Evolutionary conservation across 129 eudicot genomes (phyloP).

Genomic region (Cynara cardunculus): DNA sequence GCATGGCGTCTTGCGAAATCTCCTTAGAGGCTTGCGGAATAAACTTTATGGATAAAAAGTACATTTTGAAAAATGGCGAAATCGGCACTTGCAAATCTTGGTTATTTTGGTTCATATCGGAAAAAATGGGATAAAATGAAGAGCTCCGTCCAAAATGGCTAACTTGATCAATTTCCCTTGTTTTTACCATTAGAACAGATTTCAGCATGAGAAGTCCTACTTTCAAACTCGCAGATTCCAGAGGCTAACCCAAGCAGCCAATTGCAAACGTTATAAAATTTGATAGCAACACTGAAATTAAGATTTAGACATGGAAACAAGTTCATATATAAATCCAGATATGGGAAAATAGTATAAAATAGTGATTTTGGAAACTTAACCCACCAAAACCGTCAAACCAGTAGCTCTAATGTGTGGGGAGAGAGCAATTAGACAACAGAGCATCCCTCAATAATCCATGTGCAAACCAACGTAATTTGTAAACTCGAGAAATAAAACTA

Average conservation of each 20-base stretch:
- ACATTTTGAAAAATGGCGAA: background rate
- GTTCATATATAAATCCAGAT: conserved; percentile 5
- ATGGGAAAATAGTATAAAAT: background rate
- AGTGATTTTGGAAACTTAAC: background rate
- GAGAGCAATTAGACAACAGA: background rate
- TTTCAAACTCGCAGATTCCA: background rate
- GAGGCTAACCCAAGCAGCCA: background rate
- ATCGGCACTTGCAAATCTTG: background rate
- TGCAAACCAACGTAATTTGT: background rate
- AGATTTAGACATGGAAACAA: background rate
- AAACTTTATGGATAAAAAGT: too few relatives aligned
- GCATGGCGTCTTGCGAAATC: background rate
- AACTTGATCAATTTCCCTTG: background rate
- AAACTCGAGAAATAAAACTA: too few relatives aligned
- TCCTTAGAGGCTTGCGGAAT: background rate
- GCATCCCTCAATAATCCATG: background rate
- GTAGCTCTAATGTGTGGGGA: background rate
- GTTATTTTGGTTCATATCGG: background rate
- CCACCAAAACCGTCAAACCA: background rate
- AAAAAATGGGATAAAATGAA: background rate
- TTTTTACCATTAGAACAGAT: background rate
- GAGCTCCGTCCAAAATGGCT: background rate
- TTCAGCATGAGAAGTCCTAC: background rate
- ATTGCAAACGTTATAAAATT: background rate
- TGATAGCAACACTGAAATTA: background rate